Percentiles rank a stretch among this genome's conserved stretches.
phyloP scores from a whole-genome alignment of 495 filamentous ascomycete species.

The Lasiosphaeriaceae sp. region DNA sequence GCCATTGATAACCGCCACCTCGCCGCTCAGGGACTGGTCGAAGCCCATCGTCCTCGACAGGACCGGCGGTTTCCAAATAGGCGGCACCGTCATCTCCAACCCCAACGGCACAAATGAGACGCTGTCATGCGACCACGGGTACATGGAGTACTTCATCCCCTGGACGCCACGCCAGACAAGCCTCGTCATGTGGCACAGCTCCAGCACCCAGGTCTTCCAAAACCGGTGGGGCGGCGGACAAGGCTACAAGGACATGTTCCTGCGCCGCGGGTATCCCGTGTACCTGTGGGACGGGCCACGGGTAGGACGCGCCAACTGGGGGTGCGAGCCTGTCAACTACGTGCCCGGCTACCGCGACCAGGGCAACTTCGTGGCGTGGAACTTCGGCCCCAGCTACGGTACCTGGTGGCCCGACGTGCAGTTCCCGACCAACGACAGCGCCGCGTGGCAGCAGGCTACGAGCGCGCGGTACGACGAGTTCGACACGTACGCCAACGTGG shows the following conservation, averaged over 20 bases:
- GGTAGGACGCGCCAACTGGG: conserved; percentile 45
- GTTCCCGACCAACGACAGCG: conserved; percentile 32
- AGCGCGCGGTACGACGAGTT: conserved; percentile 42
- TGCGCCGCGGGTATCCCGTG: conserved; percentile 45
- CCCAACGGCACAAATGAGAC: conserved; percentile 31
- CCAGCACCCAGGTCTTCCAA: conserved; percentile 43
- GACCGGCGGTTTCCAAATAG: conserved; percentile 39
- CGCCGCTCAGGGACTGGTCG: background rate
- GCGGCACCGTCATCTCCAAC: conserved; percentile 30
- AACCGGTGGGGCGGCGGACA: conserved; percentile 48
- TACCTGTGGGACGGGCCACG: conserved; percentile 47
- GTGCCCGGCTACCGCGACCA: conserved; percentile 36
- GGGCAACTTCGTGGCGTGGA: conserved; percentile 42
- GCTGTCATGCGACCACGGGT: conserved; percentile 47
- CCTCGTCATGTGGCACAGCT: conserved; percentile 49
- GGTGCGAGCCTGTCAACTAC: conserved; percentile 36
- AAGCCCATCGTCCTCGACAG: conserved; percentile 36
- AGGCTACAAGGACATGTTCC: conserved; percentile 48
- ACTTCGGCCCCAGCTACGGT: conserved; percentile 37
- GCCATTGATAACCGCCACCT: background rate
- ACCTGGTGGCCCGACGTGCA: conserved; percentile 44
- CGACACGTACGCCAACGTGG: conserved; percentile 36
- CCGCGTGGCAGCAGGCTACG: conserved; percentile 42
- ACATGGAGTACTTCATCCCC: conserved; percentile 49
- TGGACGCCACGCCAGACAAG: conserved; percentile 40